Conservation (phyloP, 371 early-diverging fungal species). For the Synchytrium microbalum region DNA sequence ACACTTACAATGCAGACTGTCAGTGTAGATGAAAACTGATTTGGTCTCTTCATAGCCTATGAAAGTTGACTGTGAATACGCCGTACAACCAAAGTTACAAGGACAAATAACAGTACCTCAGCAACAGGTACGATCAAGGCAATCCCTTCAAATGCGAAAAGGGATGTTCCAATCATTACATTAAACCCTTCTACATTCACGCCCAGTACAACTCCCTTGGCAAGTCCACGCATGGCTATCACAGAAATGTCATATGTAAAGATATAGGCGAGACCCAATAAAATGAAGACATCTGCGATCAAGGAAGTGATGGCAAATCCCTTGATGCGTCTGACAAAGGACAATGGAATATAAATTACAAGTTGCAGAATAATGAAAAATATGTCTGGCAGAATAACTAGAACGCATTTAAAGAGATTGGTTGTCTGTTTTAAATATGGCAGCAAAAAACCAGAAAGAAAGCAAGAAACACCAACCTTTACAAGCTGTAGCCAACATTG, state of each 20-base stretch:
- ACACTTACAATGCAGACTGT: constrained; percentile 61
- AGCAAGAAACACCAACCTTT: constrained; percentile 21
- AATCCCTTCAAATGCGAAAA: constrained; percentile 90
- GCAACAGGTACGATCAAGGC: constrained; percentile 79
- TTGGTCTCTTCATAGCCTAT: constrained; percentile 67
- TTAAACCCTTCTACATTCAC: constrained; percentile 42
- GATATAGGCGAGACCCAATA: constrained; percentile 72
- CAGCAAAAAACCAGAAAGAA: too few species aligned
- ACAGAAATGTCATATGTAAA: constrained; percentile 67
- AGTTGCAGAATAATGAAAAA: constrained; percentile 63
- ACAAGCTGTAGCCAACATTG: constrained; percentile 54
- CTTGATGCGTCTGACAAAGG: constrained; percentile 78
- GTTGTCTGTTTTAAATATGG: constrained; percentile 1
- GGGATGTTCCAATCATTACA: constrained; percentile 85
- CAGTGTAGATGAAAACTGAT: constrained; percentile 65
- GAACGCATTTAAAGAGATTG: neutral
- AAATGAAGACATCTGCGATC: constrained; percentile 81
- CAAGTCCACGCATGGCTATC: constrained; percentile 50
- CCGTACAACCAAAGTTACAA: too few species aligned
- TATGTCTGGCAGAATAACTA: constrained; percentile 33
- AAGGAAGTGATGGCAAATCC: constrained; percentile 73
- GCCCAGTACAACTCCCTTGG: constrained; percentile 31
- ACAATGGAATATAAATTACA: constrained; percentile 69
- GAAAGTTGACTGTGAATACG: too few species aligned
- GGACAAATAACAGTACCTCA: constrained; percentile 30